Base-by-base conservation (phyloP, 2,329 filamentous ascomycete species). In the Colletotrichum higginsianum region DNA sequence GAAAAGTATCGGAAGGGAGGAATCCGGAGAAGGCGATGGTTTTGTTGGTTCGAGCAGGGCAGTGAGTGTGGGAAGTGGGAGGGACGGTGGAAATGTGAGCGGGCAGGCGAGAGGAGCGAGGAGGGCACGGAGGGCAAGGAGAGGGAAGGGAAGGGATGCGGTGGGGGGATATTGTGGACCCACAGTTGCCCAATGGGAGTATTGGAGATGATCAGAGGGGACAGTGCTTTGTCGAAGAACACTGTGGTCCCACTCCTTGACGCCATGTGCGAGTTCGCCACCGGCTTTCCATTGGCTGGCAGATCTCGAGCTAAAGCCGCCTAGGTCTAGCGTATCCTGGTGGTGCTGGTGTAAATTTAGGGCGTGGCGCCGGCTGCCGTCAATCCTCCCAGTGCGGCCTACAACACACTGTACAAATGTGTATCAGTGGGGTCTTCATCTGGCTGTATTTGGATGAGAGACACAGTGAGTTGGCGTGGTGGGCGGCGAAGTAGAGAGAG, bases 241-340 rank as follows among this genome's bases (percentile, higher is more conserved):
- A 73, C 72, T 72, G 72, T 73, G 38, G 11, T 18, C 12, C 71
- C 73, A 62, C 63, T 49, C 26, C 67, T 74, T 71, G 71, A 74
- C 73, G 73, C 73, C 71, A 73, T 74, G 16, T 49, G 35, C 42
- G 58, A 71, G 56, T 70, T 74, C 67, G 73, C 73, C 73, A 74
- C 73, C 49, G 7, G 9, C 35, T 56, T 71, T 49, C 50, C 18
- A 74, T 74, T 74, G 73, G 73, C 16, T 61, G 61, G 47, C 13
- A 64, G 73, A 67, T 61, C 47, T 21, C 13, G 26, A 35, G 38
- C 71, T 71, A 73, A 55, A 66, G 58, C 67, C 42, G 21, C 21
- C 53, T 2, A 18, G 46, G 73, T 30, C 71, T 74, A 74, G 67
- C 56, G 67, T 30, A n/a, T 56, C 4, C 50, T 67, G 61, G 57